phyloP scores from a whole-genome alignment of 2,329 filamentous ascomycete genomes.

The Chaetothyriales sp. region DNA sequence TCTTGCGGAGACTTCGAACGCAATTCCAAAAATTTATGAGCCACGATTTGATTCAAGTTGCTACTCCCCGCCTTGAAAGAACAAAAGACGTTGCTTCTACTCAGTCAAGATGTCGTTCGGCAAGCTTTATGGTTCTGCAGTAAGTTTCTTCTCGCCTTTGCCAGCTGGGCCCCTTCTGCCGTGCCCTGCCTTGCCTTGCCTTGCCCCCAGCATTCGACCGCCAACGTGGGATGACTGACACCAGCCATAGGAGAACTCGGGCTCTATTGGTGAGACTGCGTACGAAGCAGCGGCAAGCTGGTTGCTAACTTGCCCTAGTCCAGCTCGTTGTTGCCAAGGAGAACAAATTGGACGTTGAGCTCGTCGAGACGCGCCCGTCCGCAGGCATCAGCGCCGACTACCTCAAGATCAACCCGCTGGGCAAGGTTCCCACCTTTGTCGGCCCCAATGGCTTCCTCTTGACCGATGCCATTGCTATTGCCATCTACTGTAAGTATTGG shows the following conservation, averaged over 20 bases:
- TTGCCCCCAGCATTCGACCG: slow-evolving; percentile 7
- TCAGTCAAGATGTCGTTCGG: slow-evolving; percentile 73
- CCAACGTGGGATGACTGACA: slow-evolving; percentile 5
- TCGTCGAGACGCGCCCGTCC: slow-evolving; percentile 54
- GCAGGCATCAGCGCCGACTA: slow-evolving; percentile 56
- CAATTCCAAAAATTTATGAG: not conserved
- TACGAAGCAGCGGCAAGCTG: slow-evolving; percentile 59
- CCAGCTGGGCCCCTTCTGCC: slow-evolving; percentile 11
- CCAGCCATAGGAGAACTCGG: slow-evolving; percentile 16
- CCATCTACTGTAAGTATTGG: slow-evolving; percentile 85
- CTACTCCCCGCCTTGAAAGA: slow-evolving; percentile 7
- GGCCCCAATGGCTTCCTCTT: slow-evolving; percentile 83
- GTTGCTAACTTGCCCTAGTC: slow-evolving; percentile 48
- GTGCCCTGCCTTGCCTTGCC: too few species aligned
- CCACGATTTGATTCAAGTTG: not conserved
- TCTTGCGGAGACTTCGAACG: not conserved
- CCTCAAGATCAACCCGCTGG: slow-evolving; percentile 69
- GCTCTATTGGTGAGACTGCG: slow-evolving; percentile 5
- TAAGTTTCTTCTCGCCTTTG: slow-evolving; percentile 31
- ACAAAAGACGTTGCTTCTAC: slow-evolving; percentile 3
- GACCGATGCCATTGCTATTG: slow-evolving; percentile 82
- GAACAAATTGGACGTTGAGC: slow-evolving; percentile 83
- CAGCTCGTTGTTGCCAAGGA: slow-evolving; percentile 92
- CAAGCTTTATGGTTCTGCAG: slow-evolving; percentile 82
- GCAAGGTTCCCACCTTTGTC: slow-evolving; percentile 85